These are phyloP conservation scores for Pleurozium schreberi DNA, from an alignment of 225 moss, liverwort and hornwort species.

Conservation along the genomic window DNA sequence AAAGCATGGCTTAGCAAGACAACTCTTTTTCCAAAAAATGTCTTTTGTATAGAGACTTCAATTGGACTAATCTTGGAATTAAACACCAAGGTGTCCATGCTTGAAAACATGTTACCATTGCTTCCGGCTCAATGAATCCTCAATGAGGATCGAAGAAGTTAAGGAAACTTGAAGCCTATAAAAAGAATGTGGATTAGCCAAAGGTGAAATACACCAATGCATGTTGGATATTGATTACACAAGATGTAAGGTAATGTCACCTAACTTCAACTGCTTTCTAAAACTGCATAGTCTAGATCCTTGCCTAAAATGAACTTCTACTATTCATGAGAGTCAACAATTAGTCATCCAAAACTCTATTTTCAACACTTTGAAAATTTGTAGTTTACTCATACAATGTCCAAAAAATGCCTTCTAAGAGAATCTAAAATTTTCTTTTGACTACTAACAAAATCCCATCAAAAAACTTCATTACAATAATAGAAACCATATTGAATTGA, in stretches of 20 bases:
- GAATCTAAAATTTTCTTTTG: background rate
- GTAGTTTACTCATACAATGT: background rate
- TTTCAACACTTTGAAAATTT: background rate
- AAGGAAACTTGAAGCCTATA: background rate
- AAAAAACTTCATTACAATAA: background rate
- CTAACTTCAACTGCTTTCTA: fast-evolving
- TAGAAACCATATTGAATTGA: fast-evolving
- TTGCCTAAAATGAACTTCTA: background rate
- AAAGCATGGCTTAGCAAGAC: background rate
- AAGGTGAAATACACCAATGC: background rate
- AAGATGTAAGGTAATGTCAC: background rate
- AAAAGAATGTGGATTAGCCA: fast-evolving
- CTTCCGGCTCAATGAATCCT: fast-evolving
- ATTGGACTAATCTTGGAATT: background rate
- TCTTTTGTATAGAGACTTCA: background rate
- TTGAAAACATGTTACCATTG: background rate
- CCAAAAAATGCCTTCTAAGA: background rate
- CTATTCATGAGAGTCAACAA: background rate
- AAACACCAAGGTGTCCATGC: background rate
- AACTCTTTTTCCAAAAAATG: fast-evolving
- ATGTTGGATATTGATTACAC: background rate
- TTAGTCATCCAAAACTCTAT: too few relatives aligned
- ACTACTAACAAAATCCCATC: background rate
- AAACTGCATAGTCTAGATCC: fast-evolving
- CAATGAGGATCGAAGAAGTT: fast-evolving